Evolutionary conservation across 116 monocot species (phyloP), one percentile per base, ranked within the genome.

Genomic region (Thalassia testudinum): DNA sequence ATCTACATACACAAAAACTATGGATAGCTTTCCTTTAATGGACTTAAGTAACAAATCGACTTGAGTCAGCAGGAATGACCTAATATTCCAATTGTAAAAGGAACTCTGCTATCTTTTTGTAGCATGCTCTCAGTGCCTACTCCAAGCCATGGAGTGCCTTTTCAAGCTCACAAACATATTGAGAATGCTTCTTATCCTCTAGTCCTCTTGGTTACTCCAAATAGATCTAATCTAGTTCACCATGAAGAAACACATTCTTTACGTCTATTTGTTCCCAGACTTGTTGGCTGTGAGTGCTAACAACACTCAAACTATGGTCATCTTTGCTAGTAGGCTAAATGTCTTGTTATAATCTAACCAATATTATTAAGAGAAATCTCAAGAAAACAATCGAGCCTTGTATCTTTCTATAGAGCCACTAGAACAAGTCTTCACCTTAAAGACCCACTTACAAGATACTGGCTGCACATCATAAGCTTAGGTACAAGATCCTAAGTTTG

Each of bases 121-220:
- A 64, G 53, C 63, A 64, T 45, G 54, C 63, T 18, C 63, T 18
- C 11, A 43, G 63, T 14, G 63, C 42, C 43, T 64, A 43, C 30
- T 64, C 54, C 1, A 64, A 10, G 26, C 63, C 53, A 29, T 64
- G 54, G 7, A 64, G 20, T 0, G 54, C 52, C 21, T 64, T 54
- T 1, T 18, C n/a, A 13, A 64, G 27, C 21, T 64, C 44, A 10
- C 10, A 34, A 34, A 34, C 30, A 34, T 34, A 34, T 34, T 34
- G 30, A 34, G 30, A 10, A 34, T 22, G 26, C 53, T 2, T 54
- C 44, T 13, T 42, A 30, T 27, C 27, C 10, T 21, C 12, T 1
- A 64, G 4, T 53, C 3, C 30, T n/a, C 13, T 49, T 43, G 63
- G 54, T 19, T 51, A 53, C 18, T 19, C 20, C 34, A 64, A 43